Evolutionary conservation across 2,329 filamentous ascomycete species (phyloP), one percentile per base, ranked within the genome.

Genomic region (Trichoderma arundinaceum): DNA sequence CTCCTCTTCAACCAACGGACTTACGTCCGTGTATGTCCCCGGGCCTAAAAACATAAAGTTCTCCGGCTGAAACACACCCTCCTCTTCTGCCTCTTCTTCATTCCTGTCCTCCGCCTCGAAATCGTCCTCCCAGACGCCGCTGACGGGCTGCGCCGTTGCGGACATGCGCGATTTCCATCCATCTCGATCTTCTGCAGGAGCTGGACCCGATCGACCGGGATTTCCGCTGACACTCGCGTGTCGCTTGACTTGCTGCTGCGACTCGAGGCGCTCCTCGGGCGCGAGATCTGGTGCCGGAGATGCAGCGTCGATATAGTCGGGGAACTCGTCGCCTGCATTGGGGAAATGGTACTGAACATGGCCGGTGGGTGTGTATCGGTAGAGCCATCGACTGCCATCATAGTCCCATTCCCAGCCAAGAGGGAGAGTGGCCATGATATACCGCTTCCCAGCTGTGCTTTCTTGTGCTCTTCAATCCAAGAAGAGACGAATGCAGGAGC

Each of bases 381-480:
- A 88, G 74, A 86, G 83, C 85, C 85, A 88, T 32, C 85, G 81
- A 19, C 69, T 70, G 61, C 84, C 84, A 68, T 87, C 85, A 70
- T 87, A 86, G 73, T 87, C 85, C 71, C 77, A 80, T 65, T 86
- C 83, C 85, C 85, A 87, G 63, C 83, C 82, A 7, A 79, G 76
- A 2, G 84, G 84, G 38, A 87, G 81, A 56, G 74, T 76, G 19
- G 72, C 62, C 74, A 64, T 66, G 32, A 53, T 66, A 35, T 33
- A 28, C 28, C 48, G 59, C 28, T 62, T 41, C 49, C 22, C 57
- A 19, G 33, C 19, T 49, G 35, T 17, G 22, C 9, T 22, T 7
- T 22, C 57, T 33, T 19, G 15, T 49, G 35, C 52, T 41, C 19
- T 57, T 64, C 43, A 48, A 54, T 64, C 28, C 22, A 44, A 41